Percentiles rank a stretch among this genome's conserved stretches.
Evolutionary conservation across 257 asterid genomes (phyloP).

Genomic region (Euphrasia confusa): DNA sequence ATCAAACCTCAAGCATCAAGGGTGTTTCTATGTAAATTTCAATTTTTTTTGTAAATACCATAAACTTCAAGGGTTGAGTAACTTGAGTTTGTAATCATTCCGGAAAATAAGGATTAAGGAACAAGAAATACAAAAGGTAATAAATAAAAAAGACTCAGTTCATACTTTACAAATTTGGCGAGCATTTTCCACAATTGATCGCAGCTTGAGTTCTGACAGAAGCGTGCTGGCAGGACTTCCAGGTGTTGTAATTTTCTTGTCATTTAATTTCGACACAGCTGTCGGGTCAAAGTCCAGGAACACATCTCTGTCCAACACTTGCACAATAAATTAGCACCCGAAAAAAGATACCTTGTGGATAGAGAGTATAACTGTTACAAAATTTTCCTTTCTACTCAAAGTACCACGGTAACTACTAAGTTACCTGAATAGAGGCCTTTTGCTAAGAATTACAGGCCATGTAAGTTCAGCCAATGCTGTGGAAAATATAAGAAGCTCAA

Average conservation of each 20-base stretch:
- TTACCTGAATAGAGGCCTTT: slow-evolving; percentile 70
- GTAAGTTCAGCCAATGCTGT: slow-evolving; percentile 90
- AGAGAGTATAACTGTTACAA: slow-evolving; percentile 7
- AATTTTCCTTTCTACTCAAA: slow-evolving; percentile 23
- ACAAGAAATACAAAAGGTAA: background rate
- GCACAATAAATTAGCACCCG: slow-evolving; percentile 32
- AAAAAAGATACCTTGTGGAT: slow-evolving; percentile 16
- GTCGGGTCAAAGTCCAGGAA: slow-evolving; percentile 78
- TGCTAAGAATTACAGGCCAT: slow-evolving; percentile 87
- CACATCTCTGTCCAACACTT: slow-evolving; percentile 63
- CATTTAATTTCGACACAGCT: slow-evolving; percentile 81
- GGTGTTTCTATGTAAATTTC: too few relatives aligned
- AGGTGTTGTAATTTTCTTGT: slow-evolving; percentile 64
- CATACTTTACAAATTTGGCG: slow-evolving; percentile 80
- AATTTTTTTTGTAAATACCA: too few relatives aligned
- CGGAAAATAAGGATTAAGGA: background rate
- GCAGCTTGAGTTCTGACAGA: slow-evolving; percentile 76
- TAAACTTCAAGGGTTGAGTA: too few relatives aligned
- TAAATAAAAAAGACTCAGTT: background rate
- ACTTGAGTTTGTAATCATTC: background rate
- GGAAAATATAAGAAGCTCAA: slow-evolving; percentile 80
- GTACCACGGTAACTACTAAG: slow-evolving; percentile 12
- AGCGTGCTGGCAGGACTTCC: slow-evolving; percentile 83
- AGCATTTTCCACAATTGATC: slow-evolving; percentile 86
- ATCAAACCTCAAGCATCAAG: too few relatives aligned